A percentile compares a stretch with the other conserved stretches of the same genome.
Conservation (phyloP, 2,329 filamentous ascomycete genomes). For the Paradendryphiella salina region DNA sequence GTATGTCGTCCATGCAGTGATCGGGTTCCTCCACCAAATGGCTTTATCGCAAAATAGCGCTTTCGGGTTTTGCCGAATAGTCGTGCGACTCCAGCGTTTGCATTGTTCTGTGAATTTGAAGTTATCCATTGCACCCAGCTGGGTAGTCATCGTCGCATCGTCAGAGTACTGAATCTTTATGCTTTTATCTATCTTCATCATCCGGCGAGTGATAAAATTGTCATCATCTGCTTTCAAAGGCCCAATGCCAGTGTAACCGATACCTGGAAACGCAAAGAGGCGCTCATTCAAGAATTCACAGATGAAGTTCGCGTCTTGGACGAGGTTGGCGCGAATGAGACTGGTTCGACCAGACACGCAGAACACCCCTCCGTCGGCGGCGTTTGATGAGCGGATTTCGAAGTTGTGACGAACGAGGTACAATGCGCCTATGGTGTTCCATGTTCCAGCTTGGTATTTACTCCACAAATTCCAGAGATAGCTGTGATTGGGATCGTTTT, state of each 20-base stretch:
- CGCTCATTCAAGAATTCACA: constrained; percentile 27
- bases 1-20: constrained; percentile 29
- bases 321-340: constrained; percentile 29
- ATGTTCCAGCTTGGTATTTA: constrained; percentile 21
- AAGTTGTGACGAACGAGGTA: constrained; percentile 45
- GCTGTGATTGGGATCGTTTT: not conserved
- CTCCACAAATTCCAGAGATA: constrained; percentile 6
- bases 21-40: constrained; percentile 31
- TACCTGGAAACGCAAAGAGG: not conserved
- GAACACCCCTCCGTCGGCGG: constrained; percentile 41
- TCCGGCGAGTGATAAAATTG: constrained; percentile 57
- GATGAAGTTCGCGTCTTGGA: constrained; percentile 26
- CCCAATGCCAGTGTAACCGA: constrained; percentile 12
- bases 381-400: constrained; percentile 36
- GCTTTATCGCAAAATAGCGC: constrained; percentile 26
- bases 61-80: constrained; percentile 30
- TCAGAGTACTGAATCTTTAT: constrained; percentile 58
- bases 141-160: constrained; percentile 56
- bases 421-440: constrained; percentile 27
- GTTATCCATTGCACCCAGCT: constrained; percentile 36
- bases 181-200: constrained; percentile 53
- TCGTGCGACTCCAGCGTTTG: constrained; percentile 32
- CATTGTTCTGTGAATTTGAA: constrained; percentile 30
- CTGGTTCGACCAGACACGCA: constrained; percentile 39
- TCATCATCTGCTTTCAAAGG: constrained; percentile 39